Conservation (phyloP, 768 basidiomycete species). For the Mycena latifolia region DNA sequence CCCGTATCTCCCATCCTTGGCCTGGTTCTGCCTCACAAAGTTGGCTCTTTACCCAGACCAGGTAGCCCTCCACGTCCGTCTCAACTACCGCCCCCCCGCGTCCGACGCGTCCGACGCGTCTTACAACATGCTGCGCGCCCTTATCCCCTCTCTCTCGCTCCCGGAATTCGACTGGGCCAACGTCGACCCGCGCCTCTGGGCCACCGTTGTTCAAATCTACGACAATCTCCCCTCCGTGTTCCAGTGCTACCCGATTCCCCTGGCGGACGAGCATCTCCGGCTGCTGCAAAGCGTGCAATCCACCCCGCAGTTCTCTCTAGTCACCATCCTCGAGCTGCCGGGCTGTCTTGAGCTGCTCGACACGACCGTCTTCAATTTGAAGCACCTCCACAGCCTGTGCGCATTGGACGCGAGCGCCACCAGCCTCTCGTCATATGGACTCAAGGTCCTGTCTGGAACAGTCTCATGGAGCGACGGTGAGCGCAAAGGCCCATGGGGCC, state of each 20-base stretch:
- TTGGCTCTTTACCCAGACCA: constrained; percentile 28
- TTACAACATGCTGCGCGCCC: constrained; percentile 53
- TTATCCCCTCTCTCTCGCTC: constrained; percentile 49
- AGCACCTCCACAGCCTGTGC: constrained; percentile 63
- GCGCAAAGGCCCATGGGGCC: constrained; percentile 64
- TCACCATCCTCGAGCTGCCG: constrained; percentile 74
- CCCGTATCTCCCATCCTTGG: constrained; percentile 62
- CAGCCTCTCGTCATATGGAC: constrained; percentile 61
- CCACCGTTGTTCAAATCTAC: constrained; percentile 70
- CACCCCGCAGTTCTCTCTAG: constrained; percentile 68
- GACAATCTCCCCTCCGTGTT: constrained; percentile 61
- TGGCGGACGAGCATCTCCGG: constrained; percentile 66
- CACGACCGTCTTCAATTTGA: constrained; percentile 62
- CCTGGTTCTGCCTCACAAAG: constrained; percentile 59
- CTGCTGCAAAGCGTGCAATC: constrained; percentile 68
- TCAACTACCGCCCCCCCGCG: constrained; percentile 50
- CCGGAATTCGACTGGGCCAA: constrained; percentile 39
- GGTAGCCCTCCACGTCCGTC: constrained; percentile 37
- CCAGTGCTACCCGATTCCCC: constrained; percentile 58
- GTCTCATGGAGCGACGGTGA: constrained; percentile 52
- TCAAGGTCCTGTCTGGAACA: constrained; percentile 64
- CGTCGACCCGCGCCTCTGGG: constrained; percentile 74
- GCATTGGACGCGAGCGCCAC: constrained; percentile 78
- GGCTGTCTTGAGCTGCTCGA: constrained; percentile 70
- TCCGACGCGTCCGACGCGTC: constrained; percentile 31